Base-by-base conservation (phyloP, 2,329 filamentous ascomycete genomes). In the Fusarium redolens region DNA sequence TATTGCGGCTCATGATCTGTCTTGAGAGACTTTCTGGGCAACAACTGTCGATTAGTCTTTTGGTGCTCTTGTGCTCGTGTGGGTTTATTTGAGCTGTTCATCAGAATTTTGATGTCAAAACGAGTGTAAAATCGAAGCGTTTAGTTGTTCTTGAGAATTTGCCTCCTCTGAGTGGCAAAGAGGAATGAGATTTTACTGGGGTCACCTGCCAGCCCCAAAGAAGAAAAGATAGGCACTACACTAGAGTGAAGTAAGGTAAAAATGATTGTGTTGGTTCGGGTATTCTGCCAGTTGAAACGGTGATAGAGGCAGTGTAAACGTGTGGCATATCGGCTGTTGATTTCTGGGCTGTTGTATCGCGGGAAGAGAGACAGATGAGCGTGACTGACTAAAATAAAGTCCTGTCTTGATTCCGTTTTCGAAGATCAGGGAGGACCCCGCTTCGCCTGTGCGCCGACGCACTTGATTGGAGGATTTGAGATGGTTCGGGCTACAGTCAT, bases 11-110 rank as follows among this genome's bases (percentile, higher is more conserved):
- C 66, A 52, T 69, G 30, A 0, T 56, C 18, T 2, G 4, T 3
- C 4, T 45, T 47, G 15, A 33, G 20, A 5, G 35, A 37, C n/a
- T 50, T 69, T n/a, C 47, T 22, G 13, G 67, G 65, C 3, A 69
- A 51, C 25, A 69, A n/a, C n/a, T 50, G 52, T n/a, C 67, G 38
- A n/a, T 69, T 69, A 13, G 11, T 37, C 47, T 64, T 56, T 28
- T 69, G 57, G 14, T 69, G 66, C n/a, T 57, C 20, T 18, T 64
- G 45, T 51, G 66, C 66, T 45, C 66, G 66, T 2, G 65, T 57
- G 3, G 40, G 50, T 0, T 64, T 57, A 7, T 69, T 57, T 69
- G 43, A 31, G 12, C 62, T 15, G 57, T 14, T 41, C 65, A 68
- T 68, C 43, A 43, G 65, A 43, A 33, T 22, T 18, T 35, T 2